Base-by-base conservation (phyloP, 192 early-diverging fungal species). In the Coemansia sp. region DNA sequence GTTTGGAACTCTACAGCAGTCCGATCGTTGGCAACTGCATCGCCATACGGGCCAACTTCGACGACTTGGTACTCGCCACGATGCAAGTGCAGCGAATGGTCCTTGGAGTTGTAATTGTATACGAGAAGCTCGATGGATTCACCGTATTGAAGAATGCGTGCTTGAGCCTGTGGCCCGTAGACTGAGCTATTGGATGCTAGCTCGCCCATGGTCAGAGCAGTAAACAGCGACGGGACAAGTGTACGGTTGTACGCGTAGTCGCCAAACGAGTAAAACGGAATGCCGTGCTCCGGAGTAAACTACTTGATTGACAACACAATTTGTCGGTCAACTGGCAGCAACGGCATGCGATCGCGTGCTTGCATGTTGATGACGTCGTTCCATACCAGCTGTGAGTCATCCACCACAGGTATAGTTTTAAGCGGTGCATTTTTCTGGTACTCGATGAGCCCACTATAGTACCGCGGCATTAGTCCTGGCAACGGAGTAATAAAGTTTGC, bases 401-500 rank as follows among this genome's bases (percentile, higher is more conserved):
- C 21, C 3, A 1, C 23, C 3, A 0, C 35, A 1, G 55, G 27
- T 15, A 57, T 21, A 9, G 3, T 1, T 49, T 47, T 56, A 2
- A 39, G 5, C 1, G 59, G 54, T 4, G 66, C 59, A 7, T 39
- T 47, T 14, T 47, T 11, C 0, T 54, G 37, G 61, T 73, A 73
- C 37, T 63, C 50, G 4, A 73, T 39, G 2, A 67, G 21, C 2
- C 71, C 71, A n/a, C 25, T 55, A 41, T 67, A 67, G 38, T 38
- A 37, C 15, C 71, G 87, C 32, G 76, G 66, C 50, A 75, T 62
- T 29, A 89, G 64, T 25, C 78, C 83, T 2, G 49, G 66, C 10
- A 84, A 79, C 15, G 75, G 60, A 19, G 59, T 59, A 49, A 89
- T 85, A 77, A 91, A 90, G 54, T 74, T 64, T 38, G 77, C 78